Conservation (phyloP, 2,329 filamentous ascomycete species). For the Chalaropsis thielavioides region DNA sequence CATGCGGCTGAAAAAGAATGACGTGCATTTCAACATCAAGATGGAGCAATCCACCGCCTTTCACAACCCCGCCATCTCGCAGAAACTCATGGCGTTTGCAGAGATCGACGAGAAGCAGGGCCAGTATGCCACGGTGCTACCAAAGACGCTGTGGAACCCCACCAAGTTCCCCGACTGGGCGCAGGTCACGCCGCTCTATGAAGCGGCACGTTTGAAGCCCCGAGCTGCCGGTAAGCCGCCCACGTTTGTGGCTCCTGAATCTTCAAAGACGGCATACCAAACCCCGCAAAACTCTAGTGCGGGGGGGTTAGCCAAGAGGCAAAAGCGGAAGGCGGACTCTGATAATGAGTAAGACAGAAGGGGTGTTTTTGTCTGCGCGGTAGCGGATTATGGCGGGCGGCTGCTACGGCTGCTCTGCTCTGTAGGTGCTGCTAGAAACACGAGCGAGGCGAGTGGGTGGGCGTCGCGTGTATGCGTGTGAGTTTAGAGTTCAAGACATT, state of each 20-base stretch:
- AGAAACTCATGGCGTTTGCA: constrained; percentile 59
- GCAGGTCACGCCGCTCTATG: constrained; percentile 32
- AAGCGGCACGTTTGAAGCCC: constrained; percentile 30
- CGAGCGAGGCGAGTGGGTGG: background rate
- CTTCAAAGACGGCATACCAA: background rate
- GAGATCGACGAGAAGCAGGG: constrained; percentile 28
- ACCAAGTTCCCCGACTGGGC: constrained; percentile 40
- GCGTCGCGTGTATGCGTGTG: no score
- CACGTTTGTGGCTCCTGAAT: constrained; percentile 31
- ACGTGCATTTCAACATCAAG: constrained; percentile 64
- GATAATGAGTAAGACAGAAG: background rate
- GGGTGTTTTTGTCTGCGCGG: background rate
- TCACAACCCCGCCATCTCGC: constrained; percentile 56
- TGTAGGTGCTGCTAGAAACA: background rate
- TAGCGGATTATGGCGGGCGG: background rate
- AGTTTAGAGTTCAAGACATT: no score
- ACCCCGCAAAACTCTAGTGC: constrained; percentile 3
- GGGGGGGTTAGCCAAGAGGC: constrained; percentile 22
- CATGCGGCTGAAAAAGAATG: constrained; percentile 59
- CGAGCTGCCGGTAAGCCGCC: constrained; percentile 32
- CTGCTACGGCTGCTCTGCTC: background rate
- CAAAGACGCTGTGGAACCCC: constrained; percentile 44
- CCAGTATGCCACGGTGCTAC: constrained; percentile 53
- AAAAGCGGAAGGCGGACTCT: constrained; percentile 26
- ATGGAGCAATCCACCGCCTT: constrained; percentile 52